Base-by-base conservation (phyloP, 768 basidiomycete species). In the Amanita rubescens region DNA sequence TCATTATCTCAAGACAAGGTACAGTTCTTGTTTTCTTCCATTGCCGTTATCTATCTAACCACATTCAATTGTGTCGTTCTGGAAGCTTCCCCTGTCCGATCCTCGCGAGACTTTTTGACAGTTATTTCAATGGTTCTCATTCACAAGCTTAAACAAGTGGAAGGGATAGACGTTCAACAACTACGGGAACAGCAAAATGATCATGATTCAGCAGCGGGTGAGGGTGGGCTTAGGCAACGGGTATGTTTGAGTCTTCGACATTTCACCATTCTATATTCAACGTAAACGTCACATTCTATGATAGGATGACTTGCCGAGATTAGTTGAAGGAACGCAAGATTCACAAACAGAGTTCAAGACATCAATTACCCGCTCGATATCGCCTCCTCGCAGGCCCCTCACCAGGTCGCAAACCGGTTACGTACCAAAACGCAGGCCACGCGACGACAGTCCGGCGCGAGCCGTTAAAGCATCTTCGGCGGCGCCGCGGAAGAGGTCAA, bases 391-490 rank as follows among this genome's bases (percentile, higher is more conserved):
- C 49, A 61, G 69, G 45, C 69, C 65, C 22, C 60, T 65, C 39
- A 72, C 71, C 20, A 65, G 71, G 49, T 72, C 71, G 4, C 71
- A 71, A 58, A 69, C 69, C 27, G 66, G 66, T 8, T 57, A 59
- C 48, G 63, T 61, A 32, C 20, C 63, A 12, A 69, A 69, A 56
- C 67, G 68, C 51, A 62, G 59, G 35, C 59, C 59, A 24, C 61
- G 54, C 20, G 61, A 66, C 32, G 63, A 64, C 37, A 54, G 35
- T 34, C 45, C 47, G 14, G 45, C 30, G 30, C 35, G 35, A 17
- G 5, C 44, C 14, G 24, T 17, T 20, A 38, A 9, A 15, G 1
- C 54, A 8, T 2, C 19, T 7, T 10, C 47, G 19, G 19, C 9
- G 17, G 12, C n/a, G 27, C 19, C 45, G 15, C 38, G 46, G 15